Conservation (phyloP, 139 green algal species). For the Astrephomene gubernaculifera region DNA sequence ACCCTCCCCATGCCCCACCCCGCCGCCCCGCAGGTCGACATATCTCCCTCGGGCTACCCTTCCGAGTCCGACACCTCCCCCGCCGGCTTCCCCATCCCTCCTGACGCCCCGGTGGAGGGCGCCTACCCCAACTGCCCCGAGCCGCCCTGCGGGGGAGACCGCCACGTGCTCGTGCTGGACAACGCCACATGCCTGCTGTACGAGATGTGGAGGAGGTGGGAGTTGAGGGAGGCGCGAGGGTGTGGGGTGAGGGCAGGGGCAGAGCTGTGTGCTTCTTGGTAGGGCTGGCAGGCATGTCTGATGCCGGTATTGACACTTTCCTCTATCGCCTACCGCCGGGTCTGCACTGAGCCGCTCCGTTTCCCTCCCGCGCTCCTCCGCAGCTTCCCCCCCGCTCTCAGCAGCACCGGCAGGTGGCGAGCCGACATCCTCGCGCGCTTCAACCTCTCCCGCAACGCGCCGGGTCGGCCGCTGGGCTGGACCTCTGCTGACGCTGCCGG, state of each 20-base stretch:
- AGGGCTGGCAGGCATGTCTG: background rate
- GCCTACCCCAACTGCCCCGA: constrained; percentile 41
- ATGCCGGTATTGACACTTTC: background rate
- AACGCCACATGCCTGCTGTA: constrained; percentile 56
- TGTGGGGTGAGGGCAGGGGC: background rate
- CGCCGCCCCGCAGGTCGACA: constrained; percentile 8
- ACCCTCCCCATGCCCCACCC: too few species aligned
- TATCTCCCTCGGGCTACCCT: background rate
- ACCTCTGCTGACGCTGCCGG: constrained; percentile 54
- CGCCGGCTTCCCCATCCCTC: constrained; percentile 31
- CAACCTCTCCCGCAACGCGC: constrained; percentile 32
- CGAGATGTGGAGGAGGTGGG: constrained; percentile 42
- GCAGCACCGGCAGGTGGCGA: constrained; percentile 18
- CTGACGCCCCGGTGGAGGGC: constrained; percentile 40
- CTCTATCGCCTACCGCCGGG: too few species aligned
- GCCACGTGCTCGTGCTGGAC: constrained; percentile 53
- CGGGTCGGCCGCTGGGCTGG: constrained; percentile 53
- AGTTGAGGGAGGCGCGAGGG: background rate
- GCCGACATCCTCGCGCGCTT: constrained; percentile 19
- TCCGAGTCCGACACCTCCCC: constrained; percentile 12
- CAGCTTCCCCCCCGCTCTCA: constrained; percentile 3
- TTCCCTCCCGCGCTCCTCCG: background rate
- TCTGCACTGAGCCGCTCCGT: too few species aligned
- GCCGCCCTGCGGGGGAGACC: constrained; percentile 39
- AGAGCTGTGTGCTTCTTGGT: background rate